Evolutionary conservation across 331 rosid genomes (phyloP).

Genomic region (Pyrus hybrid): DNA sequence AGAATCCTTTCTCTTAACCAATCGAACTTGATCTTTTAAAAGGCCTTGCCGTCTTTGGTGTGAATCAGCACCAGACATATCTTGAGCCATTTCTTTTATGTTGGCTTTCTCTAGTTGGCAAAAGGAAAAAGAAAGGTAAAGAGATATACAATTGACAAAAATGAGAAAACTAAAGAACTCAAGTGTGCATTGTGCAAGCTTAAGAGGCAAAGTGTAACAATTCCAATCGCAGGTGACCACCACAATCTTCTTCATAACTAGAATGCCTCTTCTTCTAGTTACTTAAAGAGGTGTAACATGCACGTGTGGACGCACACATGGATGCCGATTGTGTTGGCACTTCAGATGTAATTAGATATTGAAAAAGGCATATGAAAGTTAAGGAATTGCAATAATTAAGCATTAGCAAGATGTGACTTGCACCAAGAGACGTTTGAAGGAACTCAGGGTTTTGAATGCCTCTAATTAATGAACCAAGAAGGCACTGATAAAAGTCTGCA

Average conservation of each 20-base stretch:
- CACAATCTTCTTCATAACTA: neutral
- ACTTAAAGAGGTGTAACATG: neutral
- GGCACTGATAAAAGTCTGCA: neutral
- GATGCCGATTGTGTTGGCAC: neutral
- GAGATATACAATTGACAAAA: slow-evolving; percentile 6
- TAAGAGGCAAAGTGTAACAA: neutral
- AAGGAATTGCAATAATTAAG: neutral
- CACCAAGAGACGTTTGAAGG: neutral
- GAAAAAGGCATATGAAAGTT: neutral
- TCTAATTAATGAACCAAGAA: neutral
- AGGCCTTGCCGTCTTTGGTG: slow-evolving; percentile 67
- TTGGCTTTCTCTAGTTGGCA: slow-evolving; percentile 17
- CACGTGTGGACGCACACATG: neutral
- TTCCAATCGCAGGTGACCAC: neutral
- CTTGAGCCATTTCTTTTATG: slow-evolving; percentile 47
- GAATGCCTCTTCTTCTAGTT: neutral
- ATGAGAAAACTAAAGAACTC: slow-evolving; percentile 3
- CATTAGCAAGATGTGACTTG: neutral
- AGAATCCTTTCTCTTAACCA: slow-evolving; percentile 65
- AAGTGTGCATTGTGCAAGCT: neutral
- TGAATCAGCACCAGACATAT: slow-evolving; percentile 46
- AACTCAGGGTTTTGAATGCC: neutral
- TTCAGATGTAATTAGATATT: neutral
- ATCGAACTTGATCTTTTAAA: slow-evolving; percentile 78
- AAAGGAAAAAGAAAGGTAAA: neutral